Conservation (phyloP, 1,139 yeast genomes). For the Hyphopichia khmerensis region DNA sequence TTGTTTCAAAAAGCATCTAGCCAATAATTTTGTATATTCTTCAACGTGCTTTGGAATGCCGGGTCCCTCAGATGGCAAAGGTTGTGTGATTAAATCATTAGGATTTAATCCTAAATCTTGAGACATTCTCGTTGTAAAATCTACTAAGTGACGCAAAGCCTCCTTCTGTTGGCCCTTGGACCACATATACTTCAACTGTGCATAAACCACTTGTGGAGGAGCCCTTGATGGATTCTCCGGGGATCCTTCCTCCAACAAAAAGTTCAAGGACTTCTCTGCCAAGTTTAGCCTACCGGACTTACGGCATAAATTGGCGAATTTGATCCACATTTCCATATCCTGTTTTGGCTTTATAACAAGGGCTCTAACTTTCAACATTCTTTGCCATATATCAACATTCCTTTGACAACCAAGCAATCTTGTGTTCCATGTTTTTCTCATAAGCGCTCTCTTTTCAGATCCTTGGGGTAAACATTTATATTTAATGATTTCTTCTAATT, state of each 20-base stretch:
- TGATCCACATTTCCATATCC: conserved; percentile 98
- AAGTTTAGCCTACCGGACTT: conserved; percentile 89
- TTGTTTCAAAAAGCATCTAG: conserved; percentile 93
- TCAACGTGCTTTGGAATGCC: conserved; percentile 75
- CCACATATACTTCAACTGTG: conserved; percentile 96
- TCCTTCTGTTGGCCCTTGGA: conserved; percentile 87
- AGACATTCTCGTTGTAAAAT: conserved; percentile 88
- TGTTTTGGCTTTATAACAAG: conserved; percentile 92
- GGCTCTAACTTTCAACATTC: conserved; percentile 91
- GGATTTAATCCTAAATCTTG: conserved; percentile 78
- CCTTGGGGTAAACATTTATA: conserved; percentile 84
- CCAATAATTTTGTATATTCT: conserved; percentile 82
- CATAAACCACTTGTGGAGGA: conserved; percentile 95
- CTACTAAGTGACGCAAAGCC: conserved; percentile 81
- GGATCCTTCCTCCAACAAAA: conserved; percentile 63
- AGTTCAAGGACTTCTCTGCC: conserved; percentile 87
- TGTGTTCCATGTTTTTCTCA: conserved; percentile 93
- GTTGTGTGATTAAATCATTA: conserved; percentile 83
- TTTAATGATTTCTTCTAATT: conserved; percentile 88
- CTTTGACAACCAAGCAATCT: conserved; percentile 91
- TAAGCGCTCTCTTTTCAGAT: conserved; percentile 71
- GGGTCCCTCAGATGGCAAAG: conserved; percentile 75
- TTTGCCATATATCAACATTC: conserved; percentile 97
- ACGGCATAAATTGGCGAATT: conserved; percentile 93
- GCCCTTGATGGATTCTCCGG: conserved; percentile 71